Evolutionary conservation across 73 alveolate species (phyloP), one percentile per base, ranked within the genome.

Genomic region (Paraurostyla sp.): DNA sequence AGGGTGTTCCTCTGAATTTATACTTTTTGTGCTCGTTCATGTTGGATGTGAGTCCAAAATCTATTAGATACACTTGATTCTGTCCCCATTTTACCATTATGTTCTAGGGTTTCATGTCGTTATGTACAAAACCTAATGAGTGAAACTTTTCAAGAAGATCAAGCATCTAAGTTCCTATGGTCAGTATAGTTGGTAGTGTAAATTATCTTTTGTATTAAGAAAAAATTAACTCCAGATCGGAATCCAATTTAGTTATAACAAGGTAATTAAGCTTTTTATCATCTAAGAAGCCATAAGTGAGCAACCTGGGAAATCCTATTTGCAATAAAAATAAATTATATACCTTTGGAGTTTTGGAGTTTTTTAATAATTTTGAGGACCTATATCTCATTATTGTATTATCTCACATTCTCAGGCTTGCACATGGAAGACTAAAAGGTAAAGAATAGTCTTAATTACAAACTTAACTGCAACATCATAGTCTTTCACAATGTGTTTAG

Each of bases 51-150:
- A 81, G 50, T n/a, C 91, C 91, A 69, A 81, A 81, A 57, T 81
- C 91, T 9, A 81, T 57, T 22, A 81, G 30, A 33, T 38, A 40
- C 13, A 81, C 62, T 35, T 73, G 50, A 30, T 57, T 81, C n/a
- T 36, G 32, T 20, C 75, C 80, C 9, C 30, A 57, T 22, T 81
- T 57, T 29, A 45, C 36, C 85, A 83, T 45, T 11, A 83, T 60
- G 52, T 83, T 83, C 35, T 83, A 32, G 38, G 91, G 85, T 42
- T 83, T 83, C 76, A 83, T 62, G 48, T 83, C 91, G 27, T 56
- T 60, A 59, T 83, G 91, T 3, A 83, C 68, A 62, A 59, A 83
- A 2, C 91, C 91, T 27, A 54, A 40, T 0, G 69, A 38, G 85
- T 83, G 91, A 16, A 83, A 33, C 30, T 63, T 83, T 45, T 83